These are phyloP conservation scores for Mariannaea elegans DNA, from an alignment of 2,329 filamentous ascomycete genomes.

Conservation along the genomic window DNA sequence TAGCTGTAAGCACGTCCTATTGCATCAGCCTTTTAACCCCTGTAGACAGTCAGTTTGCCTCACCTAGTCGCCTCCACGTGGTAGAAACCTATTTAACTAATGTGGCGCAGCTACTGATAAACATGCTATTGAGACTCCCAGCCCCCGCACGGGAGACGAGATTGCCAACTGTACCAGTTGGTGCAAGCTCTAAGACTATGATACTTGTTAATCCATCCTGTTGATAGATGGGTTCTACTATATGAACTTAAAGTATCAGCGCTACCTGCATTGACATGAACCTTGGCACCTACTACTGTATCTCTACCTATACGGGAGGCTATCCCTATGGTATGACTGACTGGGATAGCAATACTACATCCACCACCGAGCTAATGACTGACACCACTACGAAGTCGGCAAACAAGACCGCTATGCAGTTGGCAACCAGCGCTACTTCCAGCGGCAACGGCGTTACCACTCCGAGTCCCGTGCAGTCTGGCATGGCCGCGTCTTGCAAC, in stretches of 20 bases:
- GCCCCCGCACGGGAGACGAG: background rate
- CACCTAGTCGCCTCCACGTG: too few relatives aligned
- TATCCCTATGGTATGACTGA: background rate
- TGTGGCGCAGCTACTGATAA: too few relatives aligned
- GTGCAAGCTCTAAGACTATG: background rate
- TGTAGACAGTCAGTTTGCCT: too few relatives aligned
- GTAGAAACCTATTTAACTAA: too few relatives aligned
- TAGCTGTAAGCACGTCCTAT: too few relatives aligned
- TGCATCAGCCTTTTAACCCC: too few relatives aligned
- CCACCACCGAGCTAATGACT: background rate
- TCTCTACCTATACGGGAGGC: background rate
- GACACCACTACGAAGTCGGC: background rate
- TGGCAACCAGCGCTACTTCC: background rate
- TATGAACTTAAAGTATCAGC: constrained; percentile 21
- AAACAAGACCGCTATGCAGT: background rate
- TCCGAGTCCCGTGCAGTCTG: background rate
- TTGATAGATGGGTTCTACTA: constrained; percentile 13
- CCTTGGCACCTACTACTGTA: constrained; percentile 24
- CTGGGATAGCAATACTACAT: background rate
- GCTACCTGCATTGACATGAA: constrained; percentile 14
- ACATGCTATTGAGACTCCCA: too few relatives aligned
- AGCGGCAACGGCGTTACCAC: background rate
- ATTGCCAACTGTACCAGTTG: background rate
- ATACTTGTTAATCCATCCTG: background rate
- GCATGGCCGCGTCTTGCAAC: background rate